Percentiles rank a stretch among this genome's conserved stretches.
Evolutionary conservation across 345 rosid genomes (phyloP).

Genomic region (Anacardium occidentale): DNA sequence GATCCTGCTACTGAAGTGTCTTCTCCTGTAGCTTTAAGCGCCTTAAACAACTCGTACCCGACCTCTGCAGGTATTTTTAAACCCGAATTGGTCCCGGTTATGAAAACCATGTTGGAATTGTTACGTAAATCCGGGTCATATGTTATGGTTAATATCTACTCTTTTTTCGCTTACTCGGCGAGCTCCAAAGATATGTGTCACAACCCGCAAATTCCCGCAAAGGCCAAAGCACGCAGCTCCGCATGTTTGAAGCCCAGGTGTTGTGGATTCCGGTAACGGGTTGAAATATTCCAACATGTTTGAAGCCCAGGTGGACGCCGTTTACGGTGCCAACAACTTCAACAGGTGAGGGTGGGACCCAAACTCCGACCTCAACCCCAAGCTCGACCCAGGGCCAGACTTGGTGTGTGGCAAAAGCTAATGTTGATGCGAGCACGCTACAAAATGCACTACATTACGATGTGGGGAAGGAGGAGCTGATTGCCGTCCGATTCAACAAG

Average conservation of each 20-base stretch:
- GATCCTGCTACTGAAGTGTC: conserved; percentile 59
- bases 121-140: conserved; percentile 57
- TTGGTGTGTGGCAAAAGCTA: conserved; percentile 81
- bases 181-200: conserved; percentile 63
- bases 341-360: too few relatives aligned
- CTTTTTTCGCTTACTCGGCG: conserved; percentile 76
- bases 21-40: conserved; percentile 72
- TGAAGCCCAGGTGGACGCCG: conserved; percentile 92
- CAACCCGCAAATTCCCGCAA: too few relatives aligned
- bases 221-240: too few relatives aligned
- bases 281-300: conserved; percentile 64
- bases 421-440: conserved; percentile 39
- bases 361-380: background rate
- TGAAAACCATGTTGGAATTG: conserved; percentile 77
- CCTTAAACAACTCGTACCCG: conserved; percentile 68
- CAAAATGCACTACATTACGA: conserved; percentile 67
- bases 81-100: conserved; percentile 50
- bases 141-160: conserved; percentile 82
- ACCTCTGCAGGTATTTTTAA: conserved; percentile 83
- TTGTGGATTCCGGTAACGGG: conserved; percentile 76
- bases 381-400: conserved; percentile 39
- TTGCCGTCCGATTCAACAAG: conserved; percentile 73
- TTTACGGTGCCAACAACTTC: conserved; percentile 51
- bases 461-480: conserved; percentile 94
- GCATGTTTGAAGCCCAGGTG: conserved; percentile 74